Base-by-base conservation (phyloP, 1,139 yeast species). In the Geotrichum reessii region DNA sequence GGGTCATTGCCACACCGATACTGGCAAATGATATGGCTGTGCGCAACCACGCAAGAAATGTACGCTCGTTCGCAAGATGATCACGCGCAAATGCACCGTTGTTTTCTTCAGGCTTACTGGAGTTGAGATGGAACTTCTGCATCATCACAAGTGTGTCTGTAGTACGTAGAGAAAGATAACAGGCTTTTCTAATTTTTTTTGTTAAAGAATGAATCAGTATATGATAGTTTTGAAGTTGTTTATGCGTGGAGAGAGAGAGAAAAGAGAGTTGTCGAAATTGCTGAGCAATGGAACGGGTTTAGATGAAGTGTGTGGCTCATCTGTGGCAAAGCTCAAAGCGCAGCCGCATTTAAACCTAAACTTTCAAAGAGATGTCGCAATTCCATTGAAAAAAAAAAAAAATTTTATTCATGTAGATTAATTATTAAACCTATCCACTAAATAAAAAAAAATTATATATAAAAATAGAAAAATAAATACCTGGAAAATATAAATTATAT, bases 51-150 rank as follows among this genome's bases (percentile, higher is more conserved):
- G 95, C 93, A 14, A 87, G 74, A 60, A 83, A 83, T 0, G 95
- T 87, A 61, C 95, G 75, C 68, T 87, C 95, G 68, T 86, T 87
- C 19, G 95, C 92, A 71, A 87, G 72, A 64, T 80, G 83, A 64
- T 80, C 83, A 58, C 84, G 71, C 4, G 83, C 84, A 5, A 76
- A 80, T 0, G 82, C 74, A 7, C 81, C 81, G 49, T 72, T 75
- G 65, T 80, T 80, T 60, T 73, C 76, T 47, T 37, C 42, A 6
- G 42, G 42, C 17, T 37, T 11, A 19, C n/a, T 14, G 7, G 7
- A 14, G 42, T 14, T 37, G 42, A 46, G 48, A 46, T 46, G 48
- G 48, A 46, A 12, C 17, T 14, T 37, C 7, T 37, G 42, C 17
- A 37, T 14, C 42, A 37, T 37, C n/a, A n/a, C n/a, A n/a, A n/a